Evolutionary conservation across 805 yeast species (phyloP).

Genomic region (Brettanomyces naardenensis): DNA sequence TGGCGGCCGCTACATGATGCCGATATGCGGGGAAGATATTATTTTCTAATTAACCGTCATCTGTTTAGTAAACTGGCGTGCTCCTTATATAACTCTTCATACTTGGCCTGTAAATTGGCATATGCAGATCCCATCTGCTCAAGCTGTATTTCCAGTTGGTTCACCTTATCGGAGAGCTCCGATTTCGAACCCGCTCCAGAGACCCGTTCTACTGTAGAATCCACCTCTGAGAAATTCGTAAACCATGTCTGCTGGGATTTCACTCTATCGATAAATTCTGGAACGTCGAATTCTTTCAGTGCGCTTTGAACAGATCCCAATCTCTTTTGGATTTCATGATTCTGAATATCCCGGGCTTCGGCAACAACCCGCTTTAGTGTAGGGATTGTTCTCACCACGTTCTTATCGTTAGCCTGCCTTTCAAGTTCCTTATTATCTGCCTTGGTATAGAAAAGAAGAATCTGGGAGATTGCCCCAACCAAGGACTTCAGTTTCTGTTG

Average conservation of each 20-base stretch:
- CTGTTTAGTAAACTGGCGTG: slow-evolving; percentile 7
- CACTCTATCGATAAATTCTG: slow-evolving; percentile 40
- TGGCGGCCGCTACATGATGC: too few relatives aligned
- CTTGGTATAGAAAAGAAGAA: slow-evolving; percentile 15
- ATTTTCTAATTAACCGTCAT: too few relatives aligned
- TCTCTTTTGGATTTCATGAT: slow-evolving; percentile 38
- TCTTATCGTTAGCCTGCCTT: slow-evolving; percentile 22
- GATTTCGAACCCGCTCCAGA: too few relatives aligned
- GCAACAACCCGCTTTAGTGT: slow-evolving; percentile 53
- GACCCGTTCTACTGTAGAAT: slow-evolving; percentile 30
- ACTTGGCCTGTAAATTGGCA: slow-evolving; percentile 8
- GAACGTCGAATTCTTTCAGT: slow-evolving; percentile 29
- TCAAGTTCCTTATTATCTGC: slow-evolving; percentile 11
- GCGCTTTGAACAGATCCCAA: slow-evolving; percentile 15
- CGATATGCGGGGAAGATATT: too few relatives aligned
- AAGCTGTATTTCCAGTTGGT: slow-evolving; percentile 6
- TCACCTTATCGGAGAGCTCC: slow-evolving; percentile 4
- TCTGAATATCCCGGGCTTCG: slow-evolving; percentile 28
- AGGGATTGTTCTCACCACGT: slow-evolving; percentile 41
- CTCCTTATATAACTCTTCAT: slow-evolving; percentile 12
- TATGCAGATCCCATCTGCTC: slow-evolving; percentile 7
- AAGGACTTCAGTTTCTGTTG: slow-evolving; percentile 42
- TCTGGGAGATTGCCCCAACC: slow-evolving; percentile 19
- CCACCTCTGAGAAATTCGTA: slow-evolving; percentile 31
- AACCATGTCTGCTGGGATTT: slow-evolving; percentile 46